Percentiles rank a stretch among this genome's conserved stretches.
phyloP scores from a whole-genome alignment of 176 grass and related monocot genomes.

The Bothriochloa decipiens region DNA sequence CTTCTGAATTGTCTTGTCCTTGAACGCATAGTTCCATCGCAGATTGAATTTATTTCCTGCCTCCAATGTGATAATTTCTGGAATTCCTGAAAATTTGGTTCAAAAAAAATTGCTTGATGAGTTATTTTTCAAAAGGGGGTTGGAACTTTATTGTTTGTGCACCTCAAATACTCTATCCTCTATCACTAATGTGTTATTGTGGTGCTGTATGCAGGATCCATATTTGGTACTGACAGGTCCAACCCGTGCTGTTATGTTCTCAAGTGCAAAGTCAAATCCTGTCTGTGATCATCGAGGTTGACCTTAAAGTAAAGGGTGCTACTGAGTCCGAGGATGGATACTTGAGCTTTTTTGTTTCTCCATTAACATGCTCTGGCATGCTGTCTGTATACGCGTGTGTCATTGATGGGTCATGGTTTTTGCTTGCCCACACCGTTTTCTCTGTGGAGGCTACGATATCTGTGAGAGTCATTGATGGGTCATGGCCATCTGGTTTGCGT shows the following conservation, averaged over 20 bases:
- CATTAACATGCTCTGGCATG: no score
- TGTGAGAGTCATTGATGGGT: background rate
- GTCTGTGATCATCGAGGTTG: background rate
- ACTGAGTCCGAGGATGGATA: background rate
- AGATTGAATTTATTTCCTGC: background rate
- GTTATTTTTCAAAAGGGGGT: no score
- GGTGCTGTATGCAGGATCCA: background rate
- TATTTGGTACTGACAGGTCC: background rate
- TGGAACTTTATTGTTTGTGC: no score
- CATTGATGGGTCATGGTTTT: no score
- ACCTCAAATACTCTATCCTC: no score
- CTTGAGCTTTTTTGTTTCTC: background rate
- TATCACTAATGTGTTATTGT: background rate
- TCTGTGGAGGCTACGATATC: slow-evolving; percentile 18
- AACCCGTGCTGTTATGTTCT: background rate
- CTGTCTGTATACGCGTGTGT: no score
- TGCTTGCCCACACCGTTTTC: no score
- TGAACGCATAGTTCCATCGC: no score
- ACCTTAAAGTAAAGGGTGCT: background rate
- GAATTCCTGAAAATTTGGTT: no score
- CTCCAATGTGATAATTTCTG: no score
- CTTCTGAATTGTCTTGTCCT: background rate
- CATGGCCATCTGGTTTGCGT: background rate
- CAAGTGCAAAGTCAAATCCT: background rate
- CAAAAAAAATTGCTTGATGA: no score